Percentiles rank a stretch among this genome's conserved stretches.
Evolutionary conservation across 352 stramenopile genomes (phyloP).

Genomic region (Pythium sukuiense): DNA sequence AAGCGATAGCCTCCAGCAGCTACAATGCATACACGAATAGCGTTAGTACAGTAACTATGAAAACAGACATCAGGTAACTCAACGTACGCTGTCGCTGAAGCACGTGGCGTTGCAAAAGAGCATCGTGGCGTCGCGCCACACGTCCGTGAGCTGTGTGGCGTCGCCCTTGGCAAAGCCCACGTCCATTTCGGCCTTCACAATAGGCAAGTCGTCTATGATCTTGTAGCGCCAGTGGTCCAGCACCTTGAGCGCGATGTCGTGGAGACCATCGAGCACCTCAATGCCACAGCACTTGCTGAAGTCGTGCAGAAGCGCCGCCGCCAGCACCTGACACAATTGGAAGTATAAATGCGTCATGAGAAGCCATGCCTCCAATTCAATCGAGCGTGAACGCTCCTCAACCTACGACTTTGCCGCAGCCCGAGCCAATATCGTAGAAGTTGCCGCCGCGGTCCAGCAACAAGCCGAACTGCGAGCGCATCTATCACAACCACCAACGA

Average conservation of each 20-base stretch:
- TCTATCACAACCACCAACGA: slow-evolving; percentile 22
- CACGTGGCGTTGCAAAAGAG: slow-evolving; percentile 73
- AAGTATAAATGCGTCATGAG: no score
- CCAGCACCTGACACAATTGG: slow-evolving; percentile 39
- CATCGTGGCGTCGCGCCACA: slow-evolving; percentile 58
- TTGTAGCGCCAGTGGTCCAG: slow-evolving; percentile 70
- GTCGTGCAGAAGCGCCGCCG: slow-evolving; percentile 56
- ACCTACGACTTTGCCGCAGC: slow-evolving; percentile 71
- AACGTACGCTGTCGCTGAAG: slow-evolving; percentile 56
- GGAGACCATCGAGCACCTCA: slow-evolving; percentile 63
- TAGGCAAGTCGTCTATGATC: slow-evolving; percentile 51
- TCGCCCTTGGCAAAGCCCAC: slow-evolving; percentile 57
- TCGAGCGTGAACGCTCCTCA: neutral
- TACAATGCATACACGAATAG: slow-evolving; percentile 5
- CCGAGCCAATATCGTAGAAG: slow-evolving; percentile 72
- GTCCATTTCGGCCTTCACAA: slow-evolving; percentile 52
- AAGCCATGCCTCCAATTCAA: no score
- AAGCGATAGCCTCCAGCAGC: slow-evolving; percentile 37
- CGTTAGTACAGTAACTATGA: neutral
- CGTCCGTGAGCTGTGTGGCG: slow-evolving; percentile 38
- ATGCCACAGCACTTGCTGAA: slow-evolving; percentile 68
- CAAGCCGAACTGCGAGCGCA: slow-evolving; percentile 58
- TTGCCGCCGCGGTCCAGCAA: slow-evolving; percentile 61
- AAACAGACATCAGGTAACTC: neutral
- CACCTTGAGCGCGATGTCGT: slow-evolving; percentile 57